Percentiles rank a stretch among this genome's conserved stretches.
These are phyloP conservation scores for Rhizophlyctis rosea DNA, from an alignment of 192 early-diverging fungal species.

Conservation along the genomic window DNA sequence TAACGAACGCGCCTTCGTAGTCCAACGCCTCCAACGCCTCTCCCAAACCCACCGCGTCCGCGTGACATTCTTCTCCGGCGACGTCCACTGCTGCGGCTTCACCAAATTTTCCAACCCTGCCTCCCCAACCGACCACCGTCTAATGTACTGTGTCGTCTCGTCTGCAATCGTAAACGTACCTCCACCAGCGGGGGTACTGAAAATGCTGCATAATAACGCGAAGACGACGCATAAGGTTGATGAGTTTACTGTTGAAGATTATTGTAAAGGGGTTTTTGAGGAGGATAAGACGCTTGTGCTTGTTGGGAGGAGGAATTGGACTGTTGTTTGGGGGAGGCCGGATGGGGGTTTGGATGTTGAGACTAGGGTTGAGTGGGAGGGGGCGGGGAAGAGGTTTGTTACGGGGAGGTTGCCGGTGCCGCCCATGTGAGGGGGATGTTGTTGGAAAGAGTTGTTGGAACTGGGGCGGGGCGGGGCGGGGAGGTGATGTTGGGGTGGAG, in stretches of 20 bases:
- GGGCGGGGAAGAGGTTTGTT: too few species aligned
- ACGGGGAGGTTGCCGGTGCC: too few species aligned
- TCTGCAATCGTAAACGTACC: conserved; percentile 21
- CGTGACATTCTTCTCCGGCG: conserved; percentile 77
- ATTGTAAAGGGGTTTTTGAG: too few species aligned
- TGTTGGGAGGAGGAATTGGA: too few species aligned
- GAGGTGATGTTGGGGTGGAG: too few species aligned
- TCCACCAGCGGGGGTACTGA: conserved; percentile 17
- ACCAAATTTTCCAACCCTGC: conserved; percentile 35
- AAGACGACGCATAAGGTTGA: background rate
- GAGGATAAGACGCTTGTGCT: too few species aligned
- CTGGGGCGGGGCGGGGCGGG: too few species aligned
- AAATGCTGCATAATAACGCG: conserved; percentile 14
- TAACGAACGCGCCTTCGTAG: conserved; percentile 63
- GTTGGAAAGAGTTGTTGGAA: too few species aligned
- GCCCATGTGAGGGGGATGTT: too few species aligned
- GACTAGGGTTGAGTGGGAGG: too few species aligned
- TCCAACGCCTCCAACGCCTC: conserved; percentile 62
- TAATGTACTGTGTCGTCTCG: conserved; percentile 19
- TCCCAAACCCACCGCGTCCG: conserved; percentile 55
- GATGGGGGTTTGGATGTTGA: too few species aligned
- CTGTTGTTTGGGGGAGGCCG: too few species aligned
- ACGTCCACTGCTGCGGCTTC: conserved; percentile 54
- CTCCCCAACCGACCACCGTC: conserved; percentile 1
- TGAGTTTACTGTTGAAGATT: background rate